A percentile compares a stretch with the other conserved stretches of the same genome.
Conservation (phyloP, 2,329 filamentous ascomycete genomes). For the Botryosphaeria agaves region DNA sequence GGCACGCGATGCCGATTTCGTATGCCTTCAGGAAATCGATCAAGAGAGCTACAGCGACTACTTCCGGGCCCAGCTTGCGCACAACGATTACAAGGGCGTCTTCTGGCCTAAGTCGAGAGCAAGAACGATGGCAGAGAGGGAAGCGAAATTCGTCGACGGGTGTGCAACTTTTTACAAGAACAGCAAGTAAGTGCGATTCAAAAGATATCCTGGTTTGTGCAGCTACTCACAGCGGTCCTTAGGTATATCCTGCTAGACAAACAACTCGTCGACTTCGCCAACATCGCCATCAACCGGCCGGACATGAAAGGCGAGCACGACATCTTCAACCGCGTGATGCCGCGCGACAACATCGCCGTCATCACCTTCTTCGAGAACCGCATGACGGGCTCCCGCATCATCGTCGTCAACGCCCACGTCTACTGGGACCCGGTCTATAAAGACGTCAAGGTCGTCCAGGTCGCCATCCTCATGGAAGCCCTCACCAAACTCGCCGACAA, state of each 20-base stretch:
- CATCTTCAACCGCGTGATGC: slow-evolving; percentile 97
- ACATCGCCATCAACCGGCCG: slow-evolving; percentile 80
- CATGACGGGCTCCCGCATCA: slow-evolving; percentile 72
- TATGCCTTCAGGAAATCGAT: slow-evolving; percentile 88
- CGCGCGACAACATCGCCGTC: slow-evolving; percentile 90
- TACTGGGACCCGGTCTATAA: slow-evolving; percentile 85
- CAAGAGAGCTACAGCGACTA: slow-evolving; percentile 82
- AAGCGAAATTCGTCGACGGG: slow-evolving; percentile 80
- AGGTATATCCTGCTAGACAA: slow-evolving; percentile 79
- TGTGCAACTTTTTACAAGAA: slow-evolving; percentile 95
- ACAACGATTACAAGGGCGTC: slow-evolving; percentile 81
- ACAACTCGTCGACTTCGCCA: slow-evolving; percentile 80
- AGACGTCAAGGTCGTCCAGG: slow-evolving; percentile 94
- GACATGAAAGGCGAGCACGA: slow-evolving; percentile 97
- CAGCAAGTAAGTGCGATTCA: slow-evolving; percentile 42
- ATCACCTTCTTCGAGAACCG: slow-evolving; percentile 88
- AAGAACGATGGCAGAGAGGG: slow-evolving; percentile 79
- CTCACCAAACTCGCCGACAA: slow-evolving; percentile 73
- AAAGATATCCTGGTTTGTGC: neutral
- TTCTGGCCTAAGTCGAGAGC: slow-evolving; percentile 84
- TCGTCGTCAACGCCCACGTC: slow-evolving; percentile 85
- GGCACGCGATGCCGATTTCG: slow-evolving; percentile 66
- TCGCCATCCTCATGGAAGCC: slow-evolving; percentile 85
- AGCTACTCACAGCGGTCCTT: slow-evolving; percentile 2
- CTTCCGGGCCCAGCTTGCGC: slow-evolving; percentile 72